Evolutionary conservation across 2,329 filamentous ascomycete species (phyloP), one percentile per base, ranked within the genome.

Genomic region (Ampelomyces quisqualis): DNA sequence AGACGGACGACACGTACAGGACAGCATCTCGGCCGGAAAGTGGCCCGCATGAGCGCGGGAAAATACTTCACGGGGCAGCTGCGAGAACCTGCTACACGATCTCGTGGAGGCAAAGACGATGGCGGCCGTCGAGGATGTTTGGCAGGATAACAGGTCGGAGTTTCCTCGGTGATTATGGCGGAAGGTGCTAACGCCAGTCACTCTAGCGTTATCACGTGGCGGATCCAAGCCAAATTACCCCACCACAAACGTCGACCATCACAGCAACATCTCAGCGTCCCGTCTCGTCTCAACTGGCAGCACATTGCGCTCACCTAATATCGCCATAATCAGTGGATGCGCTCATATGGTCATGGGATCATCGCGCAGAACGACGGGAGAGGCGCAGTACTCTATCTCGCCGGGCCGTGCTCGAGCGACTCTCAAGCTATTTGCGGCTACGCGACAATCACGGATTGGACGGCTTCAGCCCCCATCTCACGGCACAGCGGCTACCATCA

Each of bases 361-460:
- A 20, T 32, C 42, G 36, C 45, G 29, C 43, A 32, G 49, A 38
- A 39, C 44, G 33, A 29, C 44, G 31, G 40, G 40, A 45, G 49
- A 53, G 51, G 57, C 57, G 53, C 52, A 51, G 54, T 49, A 47
- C 40, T 51, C n/a, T 49, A 39, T 55, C 43, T 40, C 38, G 36
- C 45, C 42, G 58, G 60, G 55, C 60, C 63, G 63, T 65, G 63
- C 64, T 40, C 56, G 40, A 60, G 54, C 51, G 51, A 46, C 57
- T 65, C 53, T 57, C 22, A 24, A 64, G 60, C 59, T 65, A 65
- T 61, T 65, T 63, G 60, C 53, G 62, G 65, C 59, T 66, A 67
- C 64, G 65, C 65, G 64, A 65, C 57, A 44, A 34, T 58, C 62
- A 65, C 57, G 62, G 64, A 69, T 69, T 68, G 65, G 65, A 65